Evolutionary conservation across 371 early-diverging fungal species (phyloP).

Genomic region (Mucor sp.): DNA sequence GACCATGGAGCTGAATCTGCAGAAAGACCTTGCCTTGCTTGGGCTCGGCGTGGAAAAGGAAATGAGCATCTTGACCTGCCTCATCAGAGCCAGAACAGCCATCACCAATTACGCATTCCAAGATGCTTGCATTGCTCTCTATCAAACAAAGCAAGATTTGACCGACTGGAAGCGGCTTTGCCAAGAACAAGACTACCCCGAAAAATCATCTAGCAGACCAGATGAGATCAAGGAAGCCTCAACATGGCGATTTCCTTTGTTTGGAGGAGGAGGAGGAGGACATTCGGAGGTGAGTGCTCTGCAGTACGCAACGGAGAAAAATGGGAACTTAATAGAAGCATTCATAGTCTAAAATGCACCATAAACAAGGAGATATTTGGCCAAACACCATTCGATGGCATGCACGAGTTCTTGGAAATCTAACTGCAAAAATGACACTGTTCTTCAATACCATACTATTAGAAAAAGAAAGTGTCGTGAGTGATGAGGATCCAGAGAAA

Average conservation of each 20-base stretch:
- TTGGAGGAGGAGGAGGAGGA: slow-evolving; percentile 20
- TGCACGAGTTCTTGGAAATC: slow-evolving; percentile 52
- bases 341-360: slow-evolving; percentile 13
- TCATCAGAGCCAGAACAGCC: slow-evolving; percentile 47
- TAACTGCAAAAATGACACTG: slow-evolving; percentile 64
- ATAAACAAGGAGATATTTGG: slow-evolving; percentile 39
- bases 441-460: slow-evolving; percentile 61
- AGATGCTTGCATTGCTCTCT: slow-evolving; percentile 54
- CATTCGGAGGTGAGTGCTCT: slow-evolving; percentile 20
- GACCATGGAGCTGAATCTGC: slow-evolving; percentile 18
- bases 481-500: slow-evolving; percentile 54
- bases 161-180: slow-evolving; percentile 53
- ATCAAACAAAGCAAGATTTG: slow-evolving; percentile 44
- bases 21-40: slow-evolving; percentile 33
- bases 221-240: slow-evolving; percentile 37
- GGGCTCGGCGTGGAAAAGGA: slow-evolving; percentile 54
- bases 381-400: slow-evolving; percentile 65
- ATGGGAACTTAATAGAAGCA: neutral
- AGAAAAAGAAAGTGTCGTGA: slow-evolving; percentile 54
- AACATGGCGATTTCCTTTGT: slow-evolving; percentile 36
- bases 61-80: slow-evolving; percentile 41
- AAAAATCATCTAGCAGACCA: slow-evolving; percentile 28
- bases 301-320: neutral
- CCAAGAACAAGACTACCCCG: slow-evolving; percentile 54
- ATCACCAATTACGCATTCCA: slow-evolving; percentile 60